Base-by-base conservation (phyloP, 176 grass and related monocot species). In the Musa itinerans region DNA sequence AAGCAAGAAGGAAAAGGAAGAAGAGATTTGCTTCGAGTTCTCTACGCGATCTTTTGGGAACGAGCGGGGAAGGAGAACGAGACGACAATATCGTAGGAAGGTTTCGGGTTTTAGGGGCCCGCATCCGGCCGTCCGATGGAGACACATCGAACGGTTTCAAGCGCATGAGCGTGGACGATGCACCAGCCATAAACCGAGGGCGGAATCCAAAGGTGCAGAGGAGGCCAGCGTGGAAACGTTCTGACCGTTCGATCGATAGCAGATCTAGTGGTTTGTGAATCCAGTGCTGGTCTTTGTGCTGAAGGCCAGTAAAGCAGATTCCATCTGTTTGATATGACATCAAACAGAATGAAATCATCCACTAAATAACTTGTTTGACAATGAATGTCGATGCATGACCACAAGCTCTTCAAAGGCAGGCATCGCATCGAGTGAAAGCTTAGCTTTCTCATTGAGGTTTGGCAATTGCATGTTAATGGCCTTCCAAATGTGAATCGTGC, bases 161-260 rank as follows among this genome's bases (percentile, higher is more conserved):
- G 17, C 1, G 9, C 34, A 10, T 50, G 16, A 70, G 61, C 87
- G 93, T 90, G 85, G 85, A 79, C 57, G 54, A 53, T 10, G 20
- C 9, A 34, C 48, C 59, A 76, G 81, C 87, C 93, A 81, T 68
- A 79, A 69, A 69, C 15, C 21, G 70, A 55, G 16, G 78, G 54
- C 54, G 69, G 69, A 79, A 92, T 86, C 93, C 75, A 86, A 79
- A 88, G 93, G 89, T 63, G 19, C 11, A 8, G 76, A 84, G 55
- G 10, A 9, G 9, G 3, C 68, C 69, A 81, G 66, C 93, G 93
- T 92, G 89, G 89, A 75, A 10, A 0, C 0, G 5, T 70, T 51
- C 10, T 0, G 1, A 50, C 68, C 68, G 68, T 70, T 9, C 7
- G 68, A 70, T 70, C 6, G 11, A 12, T 10, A 1, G 2, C 43